Percentiles rank a stretch among this genome's conserved stretches.
These are phyloP conservation scores for Candida easanensis DNA, from an alignment of 805 yeast species.

Conservation along the genomic window DNA sequence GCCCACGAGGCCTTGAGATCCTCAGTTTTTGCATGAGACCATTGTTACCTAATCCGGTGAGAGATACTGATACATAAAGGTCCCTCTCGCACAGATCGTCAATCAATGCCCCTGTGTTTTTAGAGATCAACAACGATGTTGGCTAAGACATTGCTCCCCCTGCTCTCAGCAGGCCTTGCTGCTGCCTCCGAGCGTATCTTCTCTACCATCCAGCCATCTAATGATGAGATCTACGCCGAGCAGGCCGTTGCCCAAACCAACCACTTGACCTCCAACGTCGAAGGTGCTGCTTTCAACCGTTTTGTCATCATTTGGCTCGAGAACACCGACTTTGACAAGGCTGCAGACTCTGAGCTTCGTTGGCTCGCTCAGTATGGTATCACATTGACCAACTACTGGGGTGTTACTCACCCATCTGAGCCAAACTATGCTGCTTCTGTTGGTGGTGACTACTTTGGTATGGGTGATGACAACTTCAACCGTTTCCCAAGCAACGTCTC, in stretches of 20 bases:
- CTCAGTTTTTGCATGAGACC: too few relatives aligned
- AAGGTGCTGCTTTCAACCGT: conserved; percentile 40
- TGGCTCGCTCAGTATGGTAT: conserved; percentile 44
- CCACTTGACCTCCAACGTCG: conserved; percentile 33
- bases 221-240: conserved; percentile 7
- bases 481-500: conserved; percentile 45
- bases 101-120: too few relatives aligned
- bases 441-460: conserved; percentile 50
- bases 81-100: not conserved
- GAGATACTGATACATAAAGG: too few relatives aligned
- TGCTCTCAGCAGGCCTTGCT: not conserved
- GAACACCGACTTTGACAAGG: conserved; percentile 51
- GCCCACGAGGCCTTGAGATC: too few relatives aligned
- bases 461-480: conserved; percentile 44
- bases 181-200: conserved; percentile 10
- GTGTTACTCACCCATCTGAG: conserved; percentile 51
- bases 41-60: too few relatives aligned
- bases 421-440: conserved; percentile 44
- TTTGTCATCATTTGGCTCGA: conserved; percentile 47
- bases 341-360: conserved; percentile 41
- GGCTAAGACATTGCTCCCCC: not conserved
- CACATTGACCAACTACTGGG: conserved; percentile 48
- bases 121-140: too few relatives aligned
- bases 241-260: conserved; percentile 20
- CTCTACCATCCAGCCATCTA: conserved; percentile 11